A percentile compares a stretch with the other conserved stretches of the same genome.
Conservation (phyloP, 2,329 filamentous ascomycete species). For the Fusarium nygamai region DNA sequence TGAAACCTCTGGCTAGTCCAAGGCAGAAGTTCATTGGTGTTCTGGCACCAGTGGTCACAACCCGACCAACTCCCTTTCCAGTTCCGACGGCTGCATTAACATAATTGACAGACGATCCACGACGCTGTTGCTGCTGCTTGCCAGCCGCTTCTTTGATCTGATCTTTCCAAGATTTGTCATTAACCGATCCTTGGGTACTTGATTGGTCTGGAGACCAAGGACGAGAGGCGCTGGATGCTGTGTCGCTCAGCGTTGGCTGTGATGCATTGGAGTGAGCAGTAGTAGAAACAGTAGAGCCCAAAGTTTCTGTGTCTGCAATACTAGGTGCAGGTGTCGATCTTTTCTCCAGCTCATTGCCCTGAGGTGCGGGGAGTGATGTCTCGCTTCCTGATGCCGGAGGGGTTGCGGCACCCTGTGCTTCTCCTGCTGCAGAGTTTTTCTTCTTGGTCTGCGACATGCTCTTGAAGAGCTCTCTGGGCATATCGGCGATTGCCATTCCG, state of each 20-base stretch:
- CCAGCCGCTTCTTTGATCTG: conserved; percentile 27
- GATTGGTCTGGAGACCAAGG: conserved; percentile 21
- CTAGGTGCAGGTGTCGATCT: conserved; percentile 9
- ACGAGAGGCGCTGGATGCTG: conserved; percentile 31
- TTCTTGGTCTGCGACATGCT: conserved; percentile 41
- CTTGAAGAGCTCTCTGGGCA: conserved; percentile 67
- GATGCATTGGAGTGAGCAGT: conserved; percentile 36
- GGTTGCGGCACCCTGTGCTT: conserved; percentile 3
- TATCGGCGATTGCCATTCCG: conserved; percentile 83
- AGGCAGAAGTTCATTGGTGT: conserved; percentile 87
- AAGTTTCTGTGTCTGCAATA: conserved; percentile 9
- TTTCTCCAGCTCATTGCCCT: conserved; percentile 7
- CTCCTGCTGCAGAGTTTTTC: neutral
- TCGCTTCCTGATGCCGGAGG: conserved; percentile 10
- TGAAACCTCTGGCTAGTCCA: conserved; percentile 84
- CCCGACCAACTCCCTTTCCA: conserved; percentile 74
- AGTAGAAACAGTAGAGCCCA: neutral
- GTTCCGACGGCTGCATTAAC: conserved; percentile 71
- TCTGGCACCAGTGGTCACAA: conserved; percentile 79
- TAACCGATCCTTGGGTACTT: conserved; percentile 12
- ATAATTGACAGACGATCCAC: conserved; percentile 35
- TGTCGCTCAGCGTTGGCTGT: conserved; percentile 35
- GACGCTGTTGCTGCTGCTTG: conserved; percentile 15
- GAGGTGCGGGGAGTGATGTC: neutral
- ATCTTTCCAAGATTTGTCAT: conserved; percentile 24